Evolutionary conservation across 1,284 basidiomycete species (phyloP), one percentile per base, ranked within the genome.

Genomic region (Cryptococcus hybrid): DNA sequence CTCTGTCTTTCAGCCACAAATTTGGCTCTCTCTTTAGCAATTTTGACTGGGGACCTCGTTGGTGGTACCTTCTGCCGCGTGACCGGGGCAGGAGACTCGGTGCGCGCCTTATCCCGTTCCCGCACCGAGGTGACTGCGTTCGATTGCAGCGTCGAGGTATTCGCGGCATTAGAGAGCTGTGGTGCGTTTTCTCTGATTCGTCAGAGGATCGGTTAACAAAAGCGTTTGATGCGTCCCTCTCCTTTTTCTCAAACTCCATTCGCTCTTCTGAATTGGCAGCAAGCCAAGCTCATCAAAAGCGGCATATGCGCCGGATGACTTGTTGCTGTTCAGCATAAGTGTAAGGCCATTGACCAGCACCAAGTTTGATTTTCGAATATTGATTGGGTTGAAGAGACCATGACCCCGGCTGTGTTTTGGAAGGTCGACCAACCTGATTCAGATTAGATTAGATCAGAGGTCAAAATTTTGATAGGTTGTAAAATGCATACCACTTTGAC

Each of bases 351-450:
- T 65, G 62, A 6, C 54, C 63, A 5, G 59, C 56, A 40, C 60
- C 65, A n/a, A 76, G 62, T 56, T 76, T 76, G 70, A 76, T 67
- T 56, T 75, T 74, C 44, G 69, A 57, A 55, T 76, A 76, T 52
- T 76, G 73, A 7, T 59, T 54, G 6, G 74, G 71, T 3, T 62
- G 61, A 3, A 76, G 62, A 5, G 64, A 62, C 36, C 64, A 75
- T 42, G 54, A 54, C 13, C 56, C 56, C 11, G 61, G 59, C 52
- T 57, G 47, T 2, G 58, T 56, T 1, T 52, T 37, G 18, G 59
- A 56, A 7, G 62, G 53, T 11, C 59, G 51, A 5, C 70, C 70
- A 51, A 72, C 67, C 70, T 72, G 38, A 18, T 18, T 18, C 18
- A 18, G 18, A 18, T 18, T 18, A 18, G 18, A 18, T 18, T 18